Conservation (phyloP, 495 filamentous ascomycete species). For the Gamarada debralockiae region DNA sequence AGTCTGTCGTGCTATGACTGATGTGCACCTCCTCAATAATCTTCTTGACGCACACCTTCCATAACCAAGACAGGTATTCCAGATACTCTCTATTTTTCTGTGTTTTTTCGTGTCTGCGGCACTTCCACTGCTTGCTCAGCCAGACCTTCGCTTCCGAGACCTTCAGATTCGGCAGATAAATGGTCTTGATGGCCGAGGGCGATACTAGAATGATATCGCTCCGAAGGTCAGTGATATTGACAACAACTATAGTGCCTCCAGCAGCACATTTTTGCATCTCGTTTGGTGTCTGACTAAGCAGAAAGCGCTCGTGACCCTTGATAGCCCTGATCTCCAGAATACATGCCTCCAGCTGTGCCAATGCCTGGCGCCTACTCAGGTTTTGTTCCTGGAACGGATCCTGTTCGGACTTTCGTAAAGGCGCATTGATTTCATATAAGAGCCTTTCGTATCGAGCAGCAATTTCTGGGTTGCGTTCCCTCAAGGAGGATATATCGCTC, state of each 20-base stretch:
- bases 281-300: neutral
- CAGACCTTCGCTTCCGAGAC: neutral
- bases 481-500: conserved; percentile 3
- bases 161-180: neutral
- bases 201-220: conserved; percentile 2
- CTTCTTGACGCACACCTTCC: conserved; percentile 6
- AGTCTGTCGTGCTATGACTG: neutral
- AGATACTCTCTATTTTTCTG: conserved; percentile 9
- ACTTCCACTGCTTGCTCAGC: neutral
- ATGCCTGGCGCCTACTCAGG: neutral
- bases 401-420: too few species aligned
- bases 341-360: neutral
- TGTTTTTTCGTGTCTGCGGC: neutral
- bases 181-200: neutral
- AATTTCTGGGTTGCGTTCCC: neutral
- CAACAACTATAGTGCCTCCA: neutral
- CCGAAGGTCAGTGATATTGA: conserved; percentile 1
- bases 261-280: conserved; percentile 1
- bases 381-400: neutral
- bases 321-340: neutral
- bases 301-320: conserved; percentile 3
- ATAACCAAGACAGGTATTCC: conserved; percentile 5
- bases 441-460: neutral
- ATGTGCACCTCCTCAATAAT: neutral
- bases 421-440: conserved; percentile 1